Evolutionary conservation across 768 basidiomycete genomes (phyloP).

Genomic region (Amanita rubescens): DNA sequence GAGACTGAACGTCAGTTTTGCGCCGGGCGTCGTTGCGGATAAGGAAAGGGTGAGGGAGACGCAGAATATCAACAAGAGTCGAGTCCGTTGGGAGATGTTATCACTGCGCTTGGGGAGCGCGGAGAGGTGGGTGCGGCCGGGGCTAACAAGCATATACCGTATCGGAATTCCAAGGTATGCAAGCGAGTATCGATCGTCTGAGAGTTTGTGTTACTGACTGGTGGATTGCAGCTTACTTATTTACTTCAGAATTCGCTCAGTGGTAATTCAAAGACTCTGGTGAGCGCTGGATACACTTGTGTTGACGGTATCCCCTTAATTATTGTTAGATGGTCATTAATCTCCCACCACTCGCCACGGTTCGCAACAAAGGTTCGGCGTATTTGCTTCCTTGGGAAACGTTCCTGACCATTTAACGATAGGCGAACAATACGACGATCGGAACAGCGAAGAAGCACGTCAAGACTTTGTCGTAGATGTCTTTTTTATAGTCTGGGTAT

Average conservation of each 20-base stretch:
- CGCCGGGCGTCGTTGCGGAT: constrained; percentile 44
- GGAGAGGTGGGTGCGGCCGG: too few relatives aligned
- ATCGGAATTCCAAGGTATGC: constrained; percentile 66
- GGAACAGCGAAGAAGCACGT: constrained; percentile 68
- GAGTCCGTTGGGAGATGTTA: constrained; percentile 90
- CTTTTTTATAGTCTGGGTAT: too few relatives aligned
- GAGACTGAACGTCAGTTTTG: constrained; percentile 67
- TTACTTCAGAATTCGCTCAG: constrained; percentile 88
- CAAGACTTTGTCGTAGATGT: neutral
- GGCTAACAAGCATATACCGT: constrained; percentile 79
- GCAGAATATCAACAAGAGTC: constrained; percentile 89
- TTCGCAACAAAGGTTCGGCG: too few relatives aligned
- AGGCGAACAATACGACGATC: constrained; percentile 90
- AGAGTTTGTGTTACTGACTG: neutral
- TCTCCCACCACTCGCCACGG: constrained; percentile 77
- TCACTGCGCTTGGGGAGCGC: constrained; percentile 81
- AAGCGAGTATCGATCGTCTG: constrained; percentile 10
- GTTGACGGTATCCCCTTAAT: neutral
- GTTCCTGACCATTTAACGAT: constrained; percentile 22
- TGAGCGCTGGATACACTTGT: constrained; percentile 27
- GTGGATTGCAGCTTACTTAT: constrained; percentile 65
- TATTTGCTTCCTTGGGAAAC: too few relatives aligned
- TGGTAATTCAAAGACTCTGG: constrained; percentile 84
- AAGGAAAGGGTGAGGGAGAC: constrained; percentile 87
- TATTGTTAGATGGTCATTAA: constrained; percentile 78